Evolutionary conservation across 768 basidiomycete genomes (phyloP), one percentile per base, ranked within the genome.

Genomic region (Gloeostereum incarnatum): DNA sequence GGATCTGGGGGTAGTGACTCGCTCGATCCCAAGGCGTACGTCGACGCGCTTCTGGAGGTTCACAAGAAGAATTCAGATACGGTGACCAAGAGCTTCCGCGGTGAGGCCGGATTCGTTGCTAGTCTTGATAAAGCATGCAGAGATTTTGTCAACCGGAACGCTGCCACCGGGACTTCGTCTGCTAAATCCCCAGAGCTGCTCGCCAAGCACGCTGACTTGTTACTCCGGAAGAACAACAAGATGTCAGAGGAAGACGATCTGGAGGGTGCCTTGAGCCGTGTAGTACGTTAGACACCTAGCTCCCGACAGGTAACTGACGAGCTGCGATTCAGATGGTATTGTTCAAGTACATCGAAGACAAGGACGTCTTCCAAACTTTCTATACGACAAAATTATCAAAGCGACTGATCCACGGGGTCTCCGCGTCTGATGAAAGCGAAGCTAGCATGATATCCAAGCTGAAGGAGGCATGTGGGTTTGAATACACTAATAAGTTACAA

Each of bases 271-370:
- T 57, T 99, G 31, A 86, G 90, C 56, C 84, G 90, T 48, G 88
- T 91, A 52, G 93, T 94, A 56, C 36, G 82, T 50, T 24, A 17
- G 14, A 18, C 38, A 23, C 57, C 43, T 50, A 49, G 11, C 47
- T 61, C 25, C 46, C 53, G 2, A 59, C 30, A 5, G 18, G 5
- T 37, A 25, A 19, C 54, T 39, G 51, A 60, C 26, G 34, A 43
- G 58, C 62, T 42, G 43, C 60, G 8, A 25, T 45, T 2, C 53
- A 98, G 94, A 96, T 97, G 92, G 71, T 88, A 10, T 65, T 98
- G 35, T 96, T 99, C 84, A 92, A 92, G 57, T 98, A 96, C 61
- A 84, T 97, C 50, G 90, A 93, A 56, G 93, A 98, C 69, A 96
- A 96, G 66, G 94, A 99, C 48, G 89, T 98, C 9, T 99, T 97